These are phyloP conservation scores for Neopestalotiopsis sp. DNA, from an alignment of 2,329 filamentous ascomycete genomes.

Conservation along the genomic window DNA sequence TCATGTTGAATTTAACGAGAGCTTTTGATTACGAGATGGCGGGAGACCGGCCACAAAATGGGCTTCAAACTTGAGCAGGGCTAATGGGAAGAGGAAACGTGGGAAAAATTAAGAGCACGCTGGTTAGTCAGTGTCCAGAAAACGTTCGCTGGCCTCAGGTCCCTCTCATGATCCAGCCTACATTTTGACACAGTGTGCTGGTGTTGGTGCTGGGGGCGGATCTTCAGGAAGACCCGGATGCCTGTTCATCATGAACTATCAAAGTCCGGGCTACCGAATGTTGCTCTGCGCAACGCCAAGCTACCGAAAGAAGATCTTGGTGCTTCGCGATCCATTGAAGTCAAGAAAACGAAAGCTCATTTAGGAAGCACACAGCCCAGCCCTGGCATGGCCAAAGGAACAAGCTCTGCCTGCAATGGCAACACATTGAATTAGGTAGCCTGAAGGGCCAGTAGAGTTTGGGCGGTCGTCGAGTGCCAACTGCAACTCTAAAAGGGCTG, in stretches of 20 bases:
- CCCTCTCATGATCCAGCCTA: not conserved
- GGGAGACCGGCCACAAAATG: not conserved
- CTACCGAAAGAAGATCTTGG: not conserved
- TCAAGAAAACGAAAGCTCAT: not conserved
- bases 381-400: not conserved
- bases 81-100: not conserved
- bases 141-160: not conserved
- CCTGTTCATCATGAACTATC: not conserved
- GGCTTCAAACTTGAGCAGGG: not conserved
- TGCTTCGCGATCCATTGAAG: not conserved
- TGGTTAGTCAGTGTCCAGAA: not conserved
- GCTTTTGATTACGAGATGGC: conserved; percentile 6
- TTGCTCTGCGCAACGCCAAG: not conserved
- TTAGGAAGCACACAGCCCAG: not conserved
- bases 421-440: not conserved
- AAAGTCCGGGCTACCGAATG: not conserved
- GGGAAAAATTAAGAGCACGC: not conserved
- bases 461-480: not conserved
- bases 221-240: not conserved
- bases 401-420: not conserved
- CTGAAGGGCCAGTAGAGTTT: not conserved
- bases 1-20: conserved; percentile 1
- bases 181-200: not conserved
- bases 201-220: not conserved
- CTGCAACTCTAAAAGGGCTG: not conserved